Conservation (phyloP, 2,329 filamentous ascomycete species). For the Diaporthe longicolla region DNA sequence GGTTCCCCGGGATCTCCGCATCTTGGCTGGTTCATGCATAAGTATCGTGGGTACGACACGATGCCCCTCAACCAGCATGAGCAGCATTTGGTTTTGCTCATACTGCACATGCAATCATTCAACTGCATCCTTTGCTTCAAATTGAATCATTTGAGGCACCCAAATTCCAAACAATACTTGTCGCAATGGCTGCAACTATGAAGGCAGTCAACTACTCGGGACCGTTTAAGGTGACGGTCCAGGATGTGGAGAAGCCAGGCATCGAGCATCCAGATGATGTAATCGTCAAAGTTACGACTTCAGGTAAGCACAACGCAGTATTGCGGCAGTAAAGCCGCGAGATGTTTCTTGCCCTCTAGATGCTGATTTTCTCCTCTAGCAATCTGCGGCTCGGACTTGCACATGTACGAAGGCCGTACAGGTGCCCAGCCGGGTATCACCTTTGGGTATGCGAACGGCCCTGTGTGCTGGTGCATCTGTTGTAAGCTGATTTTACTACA, state of each 20-base stretch:
- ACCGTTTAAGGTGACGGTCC: constrained; percentile 37
- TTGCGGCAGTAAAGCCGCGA: not conserved
- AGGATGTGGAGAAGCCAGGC: constrained; percentile 32
- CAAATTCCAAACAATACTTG: too few species aligned
- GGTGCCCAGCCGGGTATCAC: constrained; percentile 44
- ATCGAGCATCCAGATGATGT: constrained; percentile 49
- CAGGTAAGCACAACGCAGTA: constrained; percentile 33
- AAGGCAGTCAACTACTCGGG: constrained; percentile 34
- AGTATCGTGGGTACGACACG: constrained; percentile 6
- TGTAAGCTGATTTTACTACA: constrained; percentile 34
- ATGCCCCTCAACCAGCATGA: not conserved
- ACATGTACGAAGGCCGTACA: constrained; percentile 50
- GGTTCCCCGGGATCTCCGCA: constrained; percentile 28
- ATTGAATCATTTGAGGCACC: not conserved
- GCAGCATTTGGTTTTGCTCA: not conserved
- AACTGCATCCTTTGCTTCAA: not conserved
- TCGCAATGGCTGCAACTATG: constrained; percentile 34
- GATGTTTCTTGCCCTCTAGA: not conserved
- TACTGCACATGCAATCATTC: not conserved
- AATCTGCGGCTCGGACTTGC: constrained; percentile 54
- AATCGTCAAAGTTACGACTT: constrained; percentile 52
- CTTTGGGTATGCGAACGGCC: not conserved
- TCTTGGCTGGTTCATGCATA: constrained; percentile 33
- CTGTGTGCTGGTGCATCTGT: not conserved
- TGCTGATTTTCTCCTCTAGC: constrained; percentile 40